A percentile compares a stretch with the other conserved stretches of the same genome.
These are phyloP conservation scores for Phalaenopsis aphrodite DNA, from an alignment of 106 monocot genomes.

Conservation along the genomic window DNA sequence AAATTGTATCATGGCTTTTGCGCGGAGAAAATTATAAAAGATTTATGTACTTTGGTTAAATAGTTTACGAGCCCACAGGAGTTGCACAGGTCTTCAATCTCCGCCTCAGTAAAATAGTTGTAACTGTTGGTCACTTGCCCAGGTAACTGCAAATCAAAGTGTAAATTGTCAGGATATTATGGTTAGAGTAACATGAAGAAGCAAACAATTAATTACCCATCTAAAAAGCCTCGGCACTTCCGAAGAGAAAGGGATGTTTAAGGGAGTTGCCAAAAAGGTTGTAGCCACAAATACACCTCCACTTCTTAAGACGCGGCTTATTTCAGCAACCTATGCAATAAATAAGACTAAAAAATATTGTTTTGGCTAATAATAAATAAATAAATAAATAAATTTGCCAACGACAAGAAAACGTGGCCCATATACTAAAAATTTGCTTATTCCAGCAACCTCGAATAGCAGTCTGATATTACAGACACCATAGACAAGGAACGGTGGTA, in stretches of 20 bases:
- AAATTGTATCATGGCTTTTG: slow-evolving; percentile 58
- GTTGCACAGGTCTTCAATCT: slow-evolving; percentile 88
- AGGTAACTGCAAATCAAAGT: slow-evolving; percentile 36
- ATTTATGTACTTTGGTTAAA: slow-evolving; percentile 53
- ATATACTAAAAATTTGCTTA: too few relatives aligned
- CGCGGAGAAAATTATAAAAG: slow-evolving; percentile 98
- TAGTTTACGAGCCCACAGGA: slow-evolving; percentile 86
- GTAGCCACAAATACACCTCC: slow-evolving; percentile 94
- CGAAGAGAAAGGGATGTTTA: slow-evolving; percentile 57
- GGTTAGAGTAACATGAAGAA: not conserved
- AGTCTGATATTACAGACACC: too few relatives aligned
- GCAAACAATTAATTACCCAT: slow-evolving; percentile 28
- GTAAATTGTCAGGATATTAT: not conserved
- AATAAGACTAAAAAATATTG: not conserved
- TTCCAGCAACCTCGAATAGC: too few relatives aligned
- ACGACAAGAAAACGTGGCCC: too few relatives aligned
- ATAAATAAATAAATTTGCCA: not conserved
- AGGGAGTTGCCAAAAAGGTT: slow-evolving; percentile 58
- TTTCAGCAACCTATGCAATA: slow-evolving; percentile 68
- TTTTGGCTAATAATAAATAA: not conserved
- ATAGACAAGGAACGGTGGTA: too few relatives aligned
- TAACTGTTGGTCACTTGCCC: slow-evolving; percentile 53
- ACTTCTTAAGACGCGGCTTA: slow-evolving; percentile 75
- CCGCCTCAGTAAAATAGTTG: slow-evolving; percentile 60
- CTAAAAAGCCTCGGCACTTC: slow-evolving; percentile 32